Conservation (phyloP, 768 basidiomycete genomes). For the Thelephora ganbajun region DNA sequence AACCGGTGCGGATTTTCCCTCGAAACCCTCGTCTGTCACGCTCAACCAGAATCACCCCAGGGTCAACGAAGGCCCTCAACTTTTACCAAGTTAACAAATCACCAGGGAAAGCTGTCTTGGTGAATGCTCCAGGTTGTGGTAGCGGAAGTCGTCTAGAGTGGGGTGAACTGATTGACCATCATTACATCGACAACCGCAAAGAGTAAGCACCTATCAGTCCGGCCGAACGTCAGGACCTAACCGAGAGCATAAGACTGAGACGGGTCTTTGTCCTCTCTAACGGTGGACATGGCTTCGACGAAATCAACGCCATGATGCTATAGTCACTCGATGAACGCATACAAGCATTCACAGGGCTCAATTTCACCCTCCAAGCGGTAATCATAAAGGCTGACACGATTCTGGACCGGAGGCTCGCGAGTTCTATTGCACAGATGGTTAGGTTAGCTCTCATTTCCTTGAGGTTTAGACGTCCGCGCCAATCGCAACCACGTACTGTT, state of each 20-base stretch:
- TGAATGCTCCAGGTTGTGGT: constrained; percentile 78
- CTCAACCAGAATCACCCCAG: constrained; percentile 20
- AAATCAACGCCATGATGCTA: constrained; percentile 50
- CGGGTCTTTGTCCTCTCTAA: constrained; percentile 63
- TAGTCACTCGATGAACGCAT: constrained; percentile 27
- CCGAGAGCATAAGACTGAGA: constrained; percentile 32
- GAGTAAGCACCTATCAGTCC: constrained; percentile 29
- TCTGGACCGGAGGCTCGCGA: constrained; percentile 16
- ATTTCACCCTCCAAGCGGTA: constrained; percentile 53
- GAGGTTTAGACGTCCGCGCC: no score
- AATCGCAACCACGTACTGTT: no score
- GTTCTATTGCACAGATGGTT: constrained; percentile 27
- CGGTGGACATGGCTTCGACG: constrained; percentile 46
- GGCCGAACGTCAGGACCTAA: not conserved
- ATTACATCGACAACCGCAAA: constrained; percentile 45
- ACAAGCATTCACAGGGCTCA: constrained; percentile 21
- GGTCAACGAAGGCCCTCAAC: constrained; percentile 60
- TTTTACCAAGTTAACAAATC: constrained; percentile 53
- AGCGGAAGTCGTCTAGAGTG: constrained; percentile 59
- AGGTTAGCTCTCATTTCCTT: no score
- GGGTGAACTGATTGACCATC: constrained; percentile 51
- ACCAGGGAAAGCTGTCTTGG: constrained; percentile 44
- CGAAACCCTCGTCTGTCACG: not conserved
- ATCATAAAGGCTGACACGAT: constrained; percentile 60
- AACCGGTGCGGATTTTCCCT: constrained; percentile 35